A percentile compares a stretch with the other conserved stretches of the same genome.
Evolutionary conservation across 139 green algal species (phyloP).

Genomic region (Tetraselmis chui): DNA sequence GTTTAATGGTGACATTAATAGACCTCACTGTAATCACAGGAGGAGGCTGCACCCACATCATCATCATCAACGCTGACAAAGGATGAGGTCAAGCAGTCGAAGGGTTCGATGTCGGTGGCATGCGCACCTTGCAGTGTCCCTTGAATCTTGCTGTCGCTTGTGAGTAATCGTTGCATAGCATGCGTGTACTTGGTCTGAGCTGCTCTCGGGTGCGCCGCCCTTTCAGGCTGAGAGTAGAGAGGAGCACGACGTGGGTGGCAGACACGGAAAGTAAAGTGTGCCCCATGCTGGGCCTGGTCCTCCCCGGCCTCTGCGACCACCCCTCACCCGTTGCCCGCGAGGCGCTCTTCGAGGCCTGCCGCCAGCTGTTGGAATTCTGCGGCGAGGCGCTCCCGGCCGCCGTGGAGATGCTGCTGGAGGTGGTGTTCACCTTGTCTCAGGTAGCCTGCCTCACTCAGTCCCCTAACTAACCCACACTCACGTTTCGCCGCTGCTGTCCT

Average conservation of each 20-base stretch:
- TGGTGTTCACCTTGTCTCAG: conserved; percentile 50
- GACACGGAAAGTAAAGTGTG: conserved; percentile 26
- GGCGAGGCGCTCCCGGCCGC: conserved; percentile 18
- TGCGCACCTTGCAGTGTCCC: no score
- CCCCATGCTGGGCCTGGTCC: conserved; percentile 30
- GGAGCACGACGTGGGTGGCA: conserved; percentile 34
- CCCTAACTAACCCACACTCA: no score
- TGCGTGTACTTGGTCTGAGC: no score
- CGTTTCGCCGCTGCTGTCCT: no score
- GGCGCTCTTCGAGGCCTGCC: conserved; percentile 26
- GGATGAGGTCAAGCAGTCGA: no score
- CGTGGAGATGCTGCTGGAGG: conserved; percentile 34
- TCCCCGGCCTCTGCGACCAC: conserved; percentile 51
- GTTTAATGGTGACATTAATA: no score
- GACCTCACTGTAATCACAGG: no score
- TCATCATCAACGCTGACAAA: no score
- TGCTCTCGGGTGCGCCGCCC: not conserved
- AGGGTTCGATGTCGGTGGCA: no score
- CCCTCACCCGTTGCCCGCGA: conserved; percentile 38
- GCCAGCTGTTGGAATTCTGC: conserved; percentile 34
- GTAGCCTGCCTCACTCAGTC: conserved; percentile 1
- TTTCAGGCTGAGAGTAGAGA: conserved; percentile 22
- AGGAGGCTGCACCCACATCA: no score
- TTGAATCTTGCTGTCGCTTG: no score
- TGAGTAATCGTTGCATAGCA: no score